Percentiles rank a stretch among this genome's conserved stretches.
These are phyloP conservation scores for Tilletia caries DNA, from an alignment of 1,284 basidiomycete genomes.

Conservation along the genomic window DNA sequence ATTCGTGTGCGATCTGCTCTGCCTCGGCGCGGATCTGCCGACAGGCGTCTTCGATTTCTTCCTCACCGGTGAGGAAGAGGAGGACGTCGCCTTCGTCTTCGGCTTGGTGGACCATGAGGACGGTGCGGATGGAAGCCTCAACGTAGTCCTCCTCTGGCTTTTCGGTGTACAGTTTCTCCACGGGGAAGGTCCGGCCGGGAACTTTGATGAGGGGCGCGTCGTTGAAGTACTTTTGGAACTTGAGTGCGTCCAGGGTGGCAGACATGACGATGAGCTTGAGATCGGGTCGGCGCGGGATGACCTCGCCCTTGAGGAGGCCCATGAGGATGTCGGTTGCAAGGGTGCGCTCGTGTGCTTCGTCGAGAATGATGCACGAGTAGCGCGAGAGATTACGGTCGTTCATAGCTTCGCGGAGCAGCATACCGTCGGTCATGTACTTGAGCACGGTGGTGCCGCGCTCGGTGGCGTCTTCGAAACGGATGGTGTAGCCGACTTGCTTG, in stretches of 20 bases:
- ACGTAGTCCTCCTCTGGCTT: constrained; percentile 95
- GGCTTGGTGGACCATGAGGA: constrained; percentile 94
- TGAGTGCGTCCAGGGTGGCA: constrained; percentile 91
- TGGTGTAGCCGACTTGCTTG: constrained; percentile 93
- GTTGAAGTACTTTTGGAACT: constrained; percentile 94
- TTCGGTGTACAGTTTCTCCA: constrained; percentile 91
- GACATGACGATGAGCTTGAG: constrained; percentile 99
- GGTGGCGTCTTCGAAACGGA: constrained; percentile 98
- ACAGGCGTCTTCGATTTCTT: constrained; percentile 96
- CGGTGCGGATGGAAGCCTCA: constrained; percentile 92
- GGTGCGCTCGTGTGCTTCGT: constrained; percentile 98
- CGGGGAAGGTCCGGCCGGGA: constrained; percentile 90
- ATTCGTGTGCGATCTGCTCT: constrained; percentile 40
- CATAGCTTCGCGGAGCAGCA: constrained; percentile 92
- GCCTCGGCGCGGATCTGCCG: constrained; percentile 81
- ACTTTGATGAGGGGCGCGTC: constrained; percentile 91
- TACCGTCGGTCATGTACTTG: constrained; percentile 96
- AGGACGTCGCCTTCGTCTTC: constrained; percentile 91
- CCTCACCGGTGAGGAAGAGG: constrained; percentile 94
- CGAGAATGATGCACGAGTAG: constrained; percentile 95
- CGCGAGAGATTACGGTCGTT: constrained; percentile 82
- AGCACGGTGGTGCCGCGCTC: constrained; percentile 40
- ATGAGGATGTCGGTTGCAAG: constrained; percentile 97
- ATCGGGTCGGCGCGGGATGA: constrained; percentile 76
- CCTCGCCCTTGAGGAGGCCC: constrained; percentile 70